These are phyloP conservation scores for Candida morakotiae DNA, from an alignment of 805 yeast species.

Conservation along the genomic window DNA sequence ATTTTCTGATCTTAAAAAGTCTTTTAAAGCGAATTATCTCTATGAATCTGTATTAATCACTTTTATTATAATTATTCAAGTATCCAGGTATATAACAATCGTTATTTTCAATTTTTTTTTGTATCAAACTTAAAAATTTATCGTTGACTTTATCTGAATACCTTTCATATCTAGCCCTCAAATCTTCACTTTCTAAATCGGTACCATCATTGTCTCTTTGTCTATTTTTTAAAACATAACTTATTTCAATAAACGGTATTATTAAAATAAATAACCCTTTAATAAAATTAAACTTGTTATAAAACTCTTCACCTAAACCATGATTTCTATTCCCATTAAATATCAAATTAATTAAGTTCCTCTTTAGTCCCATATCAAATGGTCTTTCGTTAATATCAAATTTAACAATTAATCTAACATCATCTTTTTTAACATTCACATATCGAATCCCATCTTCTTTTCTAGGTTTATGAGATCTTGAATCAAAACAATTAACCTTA, in stretches of 20 bases:
- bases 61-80: conserved; percentile 1
- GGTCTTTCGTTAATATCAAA: conserved; percentile 27
- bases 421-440: conserved; percentile 35
- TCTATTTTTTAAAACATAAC: conserved; percentile 3
- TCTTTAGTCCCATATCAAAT: conserved; percentile 32
- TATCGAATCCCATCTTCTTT: conserved; percentile 34
- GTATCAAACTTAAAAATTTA: conserved; percentile 10
- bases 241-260: conserved; percentile 21
- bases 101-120: conserved; percentile 12
- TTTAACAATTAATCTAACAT: conserved; percentile 34
- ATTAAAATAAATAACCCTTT: conserved; percentile 13
- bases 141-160: conserved; percentile 9
- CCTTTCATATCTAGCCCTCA: conserved; percentile 5
- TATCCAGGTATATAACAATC: conserved; percentile 17
- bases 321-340: conserved; percentile 21
- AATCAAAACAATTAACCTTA: neutral
- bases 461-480: conserved; percentile 8
- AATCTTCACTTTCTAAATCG: neutral
- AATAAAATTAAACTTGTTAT: conserved; percentile 12
- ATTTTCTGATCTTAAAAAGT: too few relatives aligned
- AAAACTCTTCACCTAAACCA: conserved; percentile 9
- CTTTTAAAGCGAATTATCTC: too few relatives aligned
- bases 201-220: neutral
- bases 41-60: neutral
- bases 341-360: conserved; percentile 33